Evolutionary conservation across 192 early-diverging fungal species (phyloP).

Genomic region (Phlyctochytrium arcticum): DNA sequence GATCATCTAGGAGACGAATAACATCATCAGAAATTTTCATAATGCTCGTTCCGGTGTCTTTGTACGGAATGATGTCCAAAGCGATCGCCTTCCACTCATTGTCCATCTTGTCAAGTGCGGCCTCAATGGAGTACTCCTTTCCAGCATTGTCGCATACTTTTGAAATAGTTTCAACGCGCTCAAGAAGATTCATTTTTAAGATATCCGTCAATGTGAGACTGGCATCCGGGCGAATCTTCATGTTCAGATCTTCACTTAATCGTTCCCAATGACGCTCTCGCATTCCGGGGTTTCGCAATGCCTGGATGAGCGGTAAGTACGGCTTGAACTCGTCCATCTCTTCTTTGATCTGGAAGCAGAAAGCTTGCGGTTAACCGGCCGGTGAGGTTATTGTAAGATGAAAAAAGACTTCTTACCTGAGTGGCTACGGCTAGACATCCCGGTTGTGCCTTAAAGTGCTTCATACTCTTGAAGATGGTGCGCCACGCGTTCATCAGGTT

Average conservation of each 20-base stretch:
- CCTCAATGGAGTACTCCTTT: conserved; percentile 62
- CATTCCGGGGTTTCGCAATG: conserved; percentile 58
- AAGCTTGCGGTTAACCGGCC: not conserved
- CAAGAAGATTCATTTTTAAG: conserved; percentile 51
- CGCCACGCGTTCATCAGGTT: conserved; percentile 52
- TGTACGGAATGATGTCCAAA: conserved; percentile 55
- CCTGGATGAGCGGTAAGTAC: conserved; percentile 55
- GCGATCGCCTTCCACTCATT: conserved; percentile 50
- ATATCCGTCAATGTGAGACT: conserved; percentile 47
- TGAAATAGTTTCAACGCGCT: conserved; percentile 50
- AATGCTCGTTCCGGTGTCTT: conserved; percentile 58
- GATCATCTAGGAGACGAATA: conserved; percentile 51
- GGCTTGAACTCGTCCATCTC: conserved; percentile 64
- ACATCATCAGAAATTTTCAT: conserved; percentile 60
- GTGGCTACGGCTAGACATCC: conserved; percentile 49
- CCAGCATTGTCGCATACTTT: conserved; percentile 58
- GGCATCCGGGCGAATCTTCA: conserved; percentile 46
- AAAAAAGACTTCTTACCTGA: conserved; percentile 15
- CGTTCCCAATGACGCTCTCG: conserved; percentile 57
- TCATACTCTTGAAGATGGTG: conserved; percentile 54
- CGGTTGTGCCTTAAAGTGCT: conserved; percentile 48
- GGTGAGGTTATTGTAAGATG: not conserved
- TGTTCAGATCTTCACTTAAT: conserved; percentile 46
- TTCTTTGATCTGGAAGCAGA: conserved; percentile 39
- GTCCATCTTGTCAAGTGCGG: conserved; percentile 59